Conservation (phyloP, 179 eudicot genomes). For the Corrigiola litoralis region DNA sequence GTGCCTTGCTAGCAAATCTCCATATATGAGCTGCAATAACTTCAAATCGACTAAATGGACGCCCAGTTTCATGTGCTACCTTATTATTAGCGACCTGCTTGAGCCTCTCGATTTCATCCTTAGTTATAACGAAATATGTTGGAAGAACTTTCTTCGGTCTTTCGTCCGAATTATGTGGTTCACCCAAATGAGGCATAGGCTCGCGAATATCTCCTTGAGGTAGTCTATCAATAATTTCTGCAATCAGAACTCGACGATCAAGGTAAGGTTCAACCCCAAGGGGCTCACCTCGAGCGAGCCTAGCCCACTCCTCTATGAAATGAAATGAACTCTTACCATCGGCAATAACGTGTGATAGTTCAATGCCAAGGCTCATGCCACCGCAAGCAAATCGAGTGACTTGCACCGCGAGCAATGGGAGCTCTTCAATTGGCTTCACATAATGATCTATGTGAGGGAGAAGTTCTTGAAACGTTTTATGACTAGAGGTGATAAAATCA, state of each 20-base stretch:
- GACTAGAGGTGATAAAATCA: conserved; percentile 10
- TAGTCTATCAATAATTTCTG: neutral
- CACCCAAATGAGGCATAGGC: neutral
- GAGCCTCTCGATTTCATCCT: conserved; percentile 18
- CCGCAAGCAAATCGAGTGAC: conserved; percentile 37
- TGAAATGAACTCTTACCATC: conserved; percentile 35
- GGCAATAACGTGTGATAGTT: conserved; percentile 30
- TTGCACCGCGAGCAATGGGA: conserved; percentile 20
- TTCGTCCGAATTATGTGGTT: neutral
- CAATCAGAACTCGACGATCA: conserved; percentile 16
- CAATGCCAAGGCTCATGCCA: conserved; percentile 31
- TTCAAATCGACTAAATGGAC: conserved; percentile 24
- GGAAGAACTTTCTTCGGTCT: neutral
- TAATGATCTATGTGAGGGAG: conserved; percentile 11
- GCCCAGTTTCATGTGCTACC: neutral
- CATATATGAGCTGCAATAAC: conserved; percentile 29
- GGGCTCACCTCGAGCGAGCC: conserved; percentile 36
- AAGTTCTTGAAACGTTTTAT: conserved; percentile 6
- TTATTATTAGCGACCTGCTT: conserved; percentile 15
- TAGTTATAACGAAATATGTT: conserved; percentile 3
- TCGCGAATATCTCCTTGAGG: neutral
- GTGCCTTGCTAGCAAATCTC: conserved; percentile 29
- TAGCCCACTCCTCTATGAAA: conserved; percentile 37
- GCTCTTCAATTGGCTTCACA: conserved; percentile 4
- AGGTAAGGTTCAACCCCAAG: conserved; percentile 1